These are phyloP conservation scores for Onygena corvina DNA, from an alignment of 2,329 filamentous ascomycete species.

Conservation along the genomic window DNA sequence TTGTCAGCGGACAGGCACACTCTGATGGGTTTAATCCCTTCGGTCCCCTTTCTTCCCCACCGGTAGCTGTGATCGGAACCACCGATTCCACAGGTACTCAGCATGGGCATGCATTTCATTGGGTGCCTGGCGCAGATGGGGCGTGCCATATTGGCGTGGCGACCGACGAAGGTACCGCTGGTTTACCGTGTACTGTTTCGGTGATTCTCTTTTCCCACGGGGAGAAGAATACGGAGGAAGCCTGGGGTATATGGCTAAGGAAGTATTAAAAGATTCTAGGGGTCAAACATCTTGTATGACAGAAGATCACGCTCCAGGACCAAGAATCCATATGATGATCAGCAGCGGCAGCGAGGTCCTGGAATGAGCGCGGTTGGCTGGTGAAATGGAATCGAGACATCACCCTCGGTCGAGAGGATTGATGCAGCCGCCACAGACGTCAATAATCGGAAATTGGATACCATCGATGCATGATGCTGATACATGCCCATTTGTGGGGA, in stretches of 20 bases:
- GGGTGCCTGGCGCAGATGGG: background rate
- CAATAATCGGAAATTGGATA: background rate
- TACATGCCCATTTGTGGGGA: no score
- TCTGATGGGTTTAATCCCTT: background rate
- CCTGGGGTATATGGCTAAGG: background rate
- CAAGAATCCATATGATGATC: no score
- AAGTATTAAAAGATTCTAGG: no score
- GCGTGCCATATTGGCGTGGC: slow-evolving; percentile 2
- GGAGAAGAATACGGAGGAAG: background rate
- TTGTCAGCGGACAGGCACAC: slow-evolving; percentile 1
- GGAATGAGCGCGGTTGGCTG: no score
- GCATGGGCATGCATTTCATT: background rate
- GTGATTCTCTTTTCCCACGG: background rate
- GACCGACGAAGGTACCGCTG: background rate
- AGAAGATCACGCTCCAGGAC: no score
- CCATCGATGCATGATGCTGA: background rate
- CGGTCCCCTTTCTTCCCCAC: slow-evolving; percentile 5
- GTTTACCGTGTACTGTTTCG: background rate
- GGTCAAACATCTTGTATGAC: no score
- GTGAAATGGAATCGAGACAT: no score
- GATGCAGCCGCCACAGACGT: slow-evolving; percentile 1
- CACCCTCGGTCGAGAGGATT: no score
- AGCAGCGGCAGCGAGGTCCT: no score
- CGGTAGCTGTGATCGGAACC: background rate
- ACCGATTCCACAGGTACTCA: slow-evolving; percentile 1